Conservation (phyloP, 2,329 filamentous ascomycete species). For the Fusarium armeniacum region DNA sequence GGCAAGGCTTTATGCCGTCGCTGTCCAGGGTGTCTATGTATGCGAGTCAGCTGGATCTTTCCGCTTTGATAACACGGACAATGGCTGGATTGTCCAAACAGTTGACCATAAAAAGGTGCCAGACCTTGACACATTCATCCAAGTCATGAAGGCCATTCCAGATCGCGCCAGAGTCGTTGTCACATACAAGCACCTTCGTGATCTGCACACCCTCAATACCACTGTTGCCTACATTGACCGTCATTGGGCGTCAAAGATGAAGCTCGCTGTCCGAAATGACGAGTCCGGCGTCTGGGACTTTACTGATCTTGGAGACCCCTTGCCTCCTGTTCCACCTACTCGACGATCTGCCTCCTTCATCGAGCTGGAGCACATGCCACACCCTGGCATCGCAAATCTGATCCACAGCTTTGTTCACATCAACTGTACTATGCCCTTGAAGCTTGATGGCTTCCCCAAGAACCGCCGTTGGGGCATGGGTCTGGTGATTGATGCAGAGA, state of each 20-base stretch:
- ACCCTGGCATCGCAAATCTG: constrained; percentile 91
- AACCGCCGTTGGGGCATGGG: constrained; percentile 96
- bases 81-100: constrained; percentile 93
- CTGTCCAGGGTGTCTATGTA: constrained; percentile 91
- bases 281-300: constrained; percentile 95
- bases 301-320: constrained; percentile 82
- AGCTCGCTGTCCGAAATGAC: constrained; percentile 91
- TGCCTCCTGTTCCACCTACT: constrained; percentile 79
- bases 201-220: constrained; percentile 94
- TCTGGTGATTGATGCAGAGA: constrained; percentile 95
- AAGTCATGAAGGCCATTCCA: constrained; percentile 90
- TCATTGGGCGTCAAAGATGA: constrained; percentile 97
- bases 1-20: constrained; percentile 93
- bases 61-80: constrained; percentile 90
- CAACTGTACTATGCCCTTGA: constrained; percentile 92
- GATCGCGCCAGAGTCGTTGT: constrained; percentile 88
- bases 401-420: constrained; percentile 96
- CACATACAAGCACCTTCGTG: constrained; percentile 94
- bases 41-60: constrained; percentile 97
- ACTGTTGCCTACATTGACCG: constrained; percentile 92
- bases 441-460: constrained; percentile 97
- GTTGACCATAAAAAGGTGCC: constrained; percentile 93
- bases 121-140: constrained; percentile 87
- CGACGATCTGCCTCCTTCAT: constrained; percentile 90
- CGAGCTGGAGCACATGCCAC: constrained; percentile 86